These are phyloP conservation scores for Fusarium oligoseptatum DNA, from an alignment of 2,329 filamentous ascomycete species.

Conservation along the genomic window DNA sequence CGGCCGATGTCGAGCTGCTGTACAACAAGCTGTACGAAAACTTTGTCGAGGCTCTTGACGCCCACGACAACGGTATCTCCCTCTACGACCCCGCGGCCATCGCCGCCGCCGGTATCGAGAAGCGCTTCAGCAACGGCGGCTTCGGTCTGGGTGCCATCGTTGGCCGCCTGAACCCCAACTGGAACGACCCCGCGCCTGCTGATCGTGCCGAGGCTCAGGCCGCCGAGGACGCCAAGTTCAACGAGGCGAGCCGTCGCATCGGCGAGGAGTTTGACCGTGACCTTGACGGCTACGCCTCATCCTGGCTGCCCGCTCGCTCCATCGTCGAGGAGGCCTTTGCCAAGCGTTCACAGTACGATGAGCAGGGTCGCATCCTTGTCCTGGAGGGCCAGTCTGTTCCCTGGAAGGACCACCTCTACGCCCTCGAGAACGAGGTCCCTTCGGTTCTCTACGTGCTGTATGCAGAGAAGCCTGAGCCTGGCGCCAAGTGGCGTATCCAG, in stretches of 20 bases:
- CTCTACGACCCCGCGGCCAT: slow-evolving; percentile 81
- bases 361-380: slow-evolving; percentile 83
- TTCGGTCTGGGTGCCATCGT: slow-evolving; percentile 90
- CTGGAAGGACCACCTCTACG: slow-evolving; percentile 97
- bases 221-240: slow-evolving; percentile 85
- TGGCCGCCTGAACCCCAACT: slow-evolving; percentile 81
- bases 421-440: slow-evolving; percentile 75
- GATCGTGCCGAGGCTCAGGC: slow-evolving; percentile 71
- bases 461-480: slow-evolving; percentile 81
- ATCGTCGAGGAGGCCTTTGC: slow-evolving; percentile 83
- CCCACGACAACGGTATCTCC: slow-evolving; percentile 95
- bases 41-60: slow-evolving; percentile 96
- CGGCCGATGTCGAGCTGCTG: slow-evolving; percentile 78
- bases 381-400: slow-evolving; percentile 83
- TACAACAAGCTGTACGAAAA: slow-evolving; percentile 92
- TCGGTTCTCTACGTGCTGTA: slow-evolving; percentile 89
- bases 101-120: slow-evolving; percentile 78
- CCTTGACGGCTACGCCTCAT: slow-evolving; percentile 78
- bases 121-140: slow-evolving; percentile 85
- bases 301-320: slow-evolving; percentile 90
- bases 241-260: slow-evolving; percentile 82
- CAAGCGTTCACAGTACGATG: slow-evolving; percentile 75
- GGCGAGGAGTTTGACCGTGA: slow-evolving; percentile 89
- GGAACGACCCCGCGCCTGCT: slow-evolving; percentile 74
- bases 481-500: slow-evolving; percentile 93